Conservation (phyloP, 345 rosid genomes). For the Theobroma cacao region DNA sequence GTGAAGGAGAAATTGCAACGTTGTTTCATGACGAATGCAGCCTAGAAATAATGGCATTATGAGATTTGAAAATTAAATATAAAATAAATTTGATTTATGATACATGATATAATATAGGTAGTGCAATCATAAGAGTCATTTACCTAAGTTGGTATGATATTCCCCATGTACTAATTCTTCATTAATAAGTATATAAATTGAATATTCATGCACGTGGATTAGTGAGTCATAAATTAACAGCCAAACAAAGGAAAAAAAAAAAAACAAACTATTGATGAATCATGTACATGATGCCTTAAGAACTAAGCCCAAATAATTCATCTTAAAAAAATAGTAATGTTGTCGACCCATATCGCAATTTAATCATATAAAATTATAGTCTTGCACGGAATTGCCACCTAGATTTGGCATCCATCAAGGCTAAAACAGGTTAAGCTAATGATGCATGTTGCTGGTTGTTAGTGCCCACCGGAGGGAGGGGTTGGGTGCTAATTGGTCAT, state of each 20-base stretch:
- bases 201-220: conserved; percentile 10
- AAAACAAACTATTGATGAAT: neutral
- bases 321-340: neutral
- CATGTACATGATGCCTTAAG: neutral
- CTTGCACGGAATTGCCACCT: conserved; percentile 5
- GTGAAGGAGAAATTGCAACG: too few species aligned
- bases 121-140: neutral
- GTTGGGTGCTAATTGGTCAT: neutral
- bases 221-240: neutral
- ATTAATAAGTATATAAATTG: neutral
- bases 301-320: conserved; percentile 9
- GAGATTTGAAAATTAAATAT: neutral
- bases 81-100: neutral
- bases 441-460: neutral
- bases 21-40: too few species aligned
- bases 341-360: neutral
- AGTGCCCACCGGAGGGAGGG: neutral
- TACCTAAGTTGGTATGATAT: neutral
- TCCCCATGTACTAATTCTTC: neutral
- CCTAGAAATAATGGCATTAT: neutral
- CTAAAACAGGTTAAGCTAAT: neutral
- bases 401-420: conserved; percentile 16
- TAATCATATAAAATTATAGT: neutral
- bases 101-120: neutral
- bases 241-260: neutral